Conservation (phyloP, 2,329 filamentous ascomycete species). For the Ophiosphaerella narmari region DNA sequence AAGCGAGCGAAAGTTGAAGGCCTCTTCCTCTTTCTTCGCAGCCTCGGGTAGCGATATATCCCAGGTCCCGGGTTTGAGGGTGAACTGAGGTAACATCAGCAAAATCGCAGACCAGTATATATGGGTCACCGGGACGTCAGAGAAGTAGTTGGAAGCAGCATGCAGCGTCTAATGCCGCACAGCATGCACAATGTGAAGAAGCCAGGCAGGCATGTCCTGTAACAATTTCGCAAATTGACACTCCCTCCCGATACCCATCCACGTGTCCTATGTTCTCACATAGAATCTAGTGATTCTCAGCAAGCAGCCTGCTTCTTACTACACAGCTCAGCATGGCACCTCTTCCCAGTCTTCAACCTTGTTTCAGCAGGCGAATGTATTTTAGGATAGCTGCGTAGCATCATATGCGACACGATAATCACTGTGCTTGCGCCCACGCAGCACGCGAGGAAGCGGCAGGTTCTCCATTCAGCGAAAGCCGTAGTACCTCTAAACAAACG, state of each 20-base stretch:
- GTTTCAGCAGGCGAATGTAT: constrained; percentile 30
- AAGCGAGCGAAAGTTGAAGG: constrained; percentile 8
- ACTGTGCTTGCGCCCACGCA: constrained; percentile 36
- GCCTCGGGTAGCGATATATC: constrained; percentile 22
- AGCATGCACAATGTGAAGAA: constrained; percentile 33
- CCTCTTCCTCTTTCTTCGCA: constrained; percentile 16
- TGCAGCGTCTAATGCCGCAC: constrained; percentile 29
- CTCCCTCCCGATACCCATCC: background rate
- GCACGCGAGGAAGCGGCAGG: constrained; percentile 34
- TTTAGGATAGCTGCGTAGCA: constrained; percentile 29
- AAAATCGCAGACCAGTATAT: constrained; percentile 21
- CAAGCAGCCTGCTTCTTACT: background rate
- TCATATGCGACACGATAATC: constrained; percentile 34
- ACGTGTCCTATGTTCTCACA: constrained; percentile 9
- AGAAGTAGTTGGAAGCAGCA: constrained; percentile 14
- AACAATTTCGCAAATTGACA: constrained; percentile 13
- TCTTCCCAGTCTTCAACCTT: constrained; percentile 14
- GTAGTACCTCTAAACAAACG: constrained; percentile 31
- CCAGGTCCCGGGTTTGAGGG: constrained; percentile 40
- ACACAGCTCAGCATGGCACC: constrained; percentile 12
- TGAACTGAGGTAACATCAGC: constrained; percentile 32
- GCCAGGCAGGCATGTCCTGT: constrained; percentile 25
- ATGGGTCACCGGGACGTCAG: constrained; percentile 11
- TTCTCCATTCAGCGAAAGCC: constrained; percentile 27
- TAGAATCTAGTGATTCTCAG: too few species aligned